Conservation (phyloP, 2,329 filamentous ascomycete genomes). For the Dothideomycetes sp. region DNA sequence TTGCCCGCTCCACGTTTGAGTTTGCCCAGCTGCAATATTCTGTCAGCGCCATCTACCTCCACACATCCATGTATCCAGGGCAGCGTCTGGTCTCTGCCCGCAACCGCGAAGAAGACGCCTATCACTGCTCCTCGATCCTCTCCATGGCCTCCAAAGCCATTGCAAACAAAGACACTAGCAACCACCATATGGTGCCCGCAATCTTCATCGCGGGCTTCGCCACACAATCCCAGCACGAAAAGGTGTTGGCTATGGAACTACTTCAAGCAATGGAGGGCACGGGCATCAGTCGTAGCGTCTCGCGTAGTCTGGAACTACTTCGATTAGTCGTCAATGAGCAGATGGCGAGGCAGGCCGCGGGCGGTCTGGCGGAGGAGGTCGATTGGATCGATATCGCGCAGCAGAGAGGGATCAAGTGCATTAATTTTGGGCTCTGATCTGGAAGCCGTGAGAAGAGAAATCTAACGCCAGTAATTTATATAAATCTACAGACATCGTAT, state of each 20-base stretch:
- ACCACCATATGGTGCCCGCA: constrained; percentile 39
- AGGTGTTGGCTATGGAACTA: constrained; percentile 36
- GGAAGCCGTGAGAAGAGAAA: too few relatives aligned
- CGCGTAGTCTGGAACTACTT: constrained; percentile 34
- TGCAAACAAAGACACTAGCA: constrained; percentile 7
- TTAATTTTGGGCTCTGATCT: constrained; percentile 39
- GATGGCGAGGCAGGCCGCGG: constrained; percentile 25
- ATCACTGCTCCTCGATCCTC: constrained; percentile 31
- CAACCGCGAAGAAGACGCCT: constrained; percentile 8
- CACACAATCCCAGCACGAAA: constrained; percentile 27
- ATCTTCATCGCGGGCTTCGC: constrained; percentile 43
- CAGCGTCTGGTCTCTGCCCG: constrained; percentile 24
- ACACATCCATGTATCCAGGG: constrained; percentile 41
- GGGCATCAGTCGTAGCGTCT: constrained; percentile 38
- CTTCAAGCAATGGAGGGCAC: constrained; percentile 35
- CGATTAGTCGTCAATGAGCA: constrained; percentile 38
- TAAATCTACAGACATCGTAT: too few relatives aligned
- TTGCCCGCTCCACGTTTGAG: constrained; percentile 3
- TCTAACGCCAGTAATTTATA: too few relatives aligned
- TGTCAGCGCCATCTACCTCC: constrained; percentile 36
- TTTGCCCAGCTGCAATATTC: constrained; percentile 8
- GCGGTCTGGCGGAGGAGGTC: constrained; percentile 32
- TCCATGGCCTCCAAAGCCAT: constrained; percentile 23
- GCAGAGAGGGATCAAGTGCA: constrained; percentile 33
- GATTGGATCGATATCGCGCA: constrained; percentile 40